Conservation (phyloP, 23 red algal species). For the Chondrus crispus region DNA sequence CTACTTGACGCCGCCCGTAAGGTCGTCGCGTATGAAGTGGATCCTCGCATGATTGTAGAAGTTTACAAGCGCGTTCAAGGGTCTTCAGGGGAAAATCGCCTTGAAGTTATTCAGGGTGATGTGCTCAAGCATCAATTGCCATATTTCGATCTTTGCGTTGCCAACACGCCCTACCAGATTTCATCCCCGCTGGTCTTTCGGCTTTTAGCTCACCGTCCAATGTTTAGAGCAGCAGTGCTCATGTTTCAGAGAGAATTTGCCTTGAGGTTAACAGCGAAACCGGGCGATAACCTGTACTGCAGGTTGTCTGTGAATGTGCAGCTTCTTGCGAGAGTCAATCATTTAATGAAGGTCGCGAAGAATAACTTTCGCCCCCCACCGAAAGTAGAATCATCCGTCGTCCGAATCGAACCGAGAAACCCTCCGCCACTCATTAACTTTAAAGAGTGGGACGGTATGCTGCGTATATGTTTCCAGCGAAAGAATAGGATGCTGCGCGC, state of each 20-base stretch:
- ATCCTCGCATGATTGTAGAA: constrained; percentile 95
- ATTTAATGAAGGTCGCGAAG: constrained; percentile 81
- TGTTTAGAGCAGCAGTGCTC: constrained; percentile 84
- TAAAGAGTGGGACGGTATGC: constrained; percentile 91
- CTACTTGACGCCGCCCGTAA: constrained; percentile 52
- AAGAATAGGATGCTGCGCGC: constrained; percentile 90
- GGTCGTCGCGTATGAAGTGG: constrained; percentile 86
- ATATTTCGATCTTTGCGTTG: constrained; percentile 94
- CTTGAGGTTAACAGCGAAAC: constrained; percentile 75
- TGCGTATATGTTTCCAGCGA: constrained; percentile 86
- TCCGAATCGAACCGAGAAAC: constrained; percentile 82
- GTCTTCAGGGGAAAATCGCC: neutral
- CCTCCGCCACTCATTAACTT: constrained; percentile 74
- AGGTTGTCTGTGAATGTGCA: constrained; percentile 91
- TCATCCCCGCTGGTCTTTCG: constrained; percentile 94
- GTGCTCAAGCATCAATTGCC: constrained; percentile 71
- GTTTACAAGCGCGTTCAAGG: constrained; percentile 86
- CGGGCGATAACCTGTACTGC: constrained; percentile 91
- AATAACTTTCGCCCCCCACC: constrained; percentile 99
- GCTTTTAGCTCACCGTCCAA: constrained; percentile 79
- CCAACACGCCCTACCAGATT: constrained; percentile 99
- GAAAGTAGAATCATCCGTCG: constrained; percentile 90
- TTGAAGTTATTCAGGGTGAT: constrained; percentile 81
- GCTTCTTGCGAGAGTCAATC: constrained; percentile 75
- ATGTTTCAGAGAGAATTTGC: constrained; percentile 99